A percentile compares a stretch with the other conserved stretches of the same genome.
Conservation (phyloP, 306 rosid genomes). For the Cucurbita ficifolia region DNA sequence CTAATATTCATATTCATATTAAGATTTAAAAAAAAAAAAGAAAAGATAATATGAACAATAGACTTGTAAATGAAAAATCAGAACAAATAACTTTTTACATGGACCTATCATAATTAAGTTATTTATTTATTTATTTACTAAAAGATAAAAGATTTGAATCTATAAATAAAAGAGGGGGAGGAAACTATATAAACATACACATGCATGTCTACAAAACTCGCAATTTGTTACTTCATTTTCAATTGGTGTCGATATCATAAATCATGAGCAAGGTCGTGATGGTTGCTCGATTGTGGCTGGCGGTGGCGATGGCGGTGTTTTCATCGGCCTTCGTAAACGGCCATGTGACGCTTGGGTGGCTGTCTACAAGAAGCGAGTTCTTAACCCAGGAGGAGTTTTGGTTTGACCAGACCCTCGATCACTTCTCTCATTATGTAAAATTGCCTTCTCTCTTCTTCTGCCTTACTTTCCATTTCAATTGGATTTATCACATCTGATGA, state of each 20-base stretch:
- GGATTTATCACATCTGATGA: not conserved
- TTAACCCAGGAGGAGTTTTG: constrained; percentile 42
- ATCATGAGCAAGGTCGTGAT: constrained; percentile 7
- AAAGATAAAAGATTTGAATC: too few relatives aligned
- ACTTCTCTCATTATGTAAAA: constrained; percentile 61
- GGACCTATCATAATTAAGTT: too few relatives aligned
- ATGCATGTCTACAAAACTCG: not conserved
- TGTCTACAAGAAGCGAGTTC: constrained; percentile 20
- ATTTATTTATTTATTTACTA: too few relatives aligned
- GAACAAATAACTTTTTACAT: too few relatives aligned
- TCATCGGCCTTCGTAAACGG: constrained; percentile 16
- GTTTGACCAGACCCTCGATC: constrained; percentile 73
- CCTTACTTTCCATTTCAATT: not conserved
- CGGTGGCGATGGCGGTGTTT: constrained; percentile 10
- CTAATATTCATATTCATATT: too few relatives aligned
- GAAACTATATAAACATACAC: too few relatives aligned
- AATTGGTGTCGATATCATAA: not conserved
- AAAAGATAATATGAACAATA: too few relatives aligned
- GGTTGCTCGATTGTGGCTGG: constrained; percentile 12
- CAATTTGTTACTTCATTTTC: not conserved
- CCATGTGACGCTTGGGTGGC: constrained; percentile 14
- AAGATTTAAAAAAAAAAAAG: too few relatives aligned
- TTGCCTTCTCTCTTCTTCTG: not conserved
- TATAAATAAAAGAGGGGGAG: too few relatives aligned
- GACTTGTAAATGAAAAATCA: too few relatives aligned